These are phyloP conservation scores for Aspergillus puulaauensis DNA, from an alignment of 2,329 filamentous ascomycete genomes.

Conservation along the genomic window DNA sequence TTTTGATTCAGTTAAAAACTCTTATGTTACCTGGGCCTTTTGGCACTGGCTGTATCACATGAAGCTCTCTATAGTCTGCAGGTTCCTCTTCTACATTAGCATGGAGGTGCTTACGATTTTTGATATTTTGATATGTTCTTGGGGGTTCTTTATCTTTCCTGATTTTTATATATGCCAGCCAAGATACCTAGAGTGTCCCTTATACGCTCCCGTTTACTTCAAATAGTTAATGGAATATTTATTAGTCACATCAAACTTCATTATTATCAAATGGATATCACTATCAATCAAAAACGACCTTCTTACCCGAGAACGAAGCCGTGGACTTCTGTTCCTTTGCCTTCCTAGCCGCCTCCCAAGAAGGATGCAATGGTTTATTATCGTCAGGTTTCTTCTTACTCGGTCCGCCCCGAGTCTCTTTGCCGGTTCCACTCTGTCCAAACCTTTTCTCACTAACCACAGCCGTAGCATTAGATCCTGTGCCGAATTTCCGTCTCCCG, in stretches of 20 bases:
- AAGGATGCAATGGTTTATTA: constrained; percentile 59
- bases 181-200: constrained; percentile 1
- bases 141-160: not conserved
- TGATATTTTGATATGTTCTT: not conserved
- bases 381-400: constrained; percentile 42
- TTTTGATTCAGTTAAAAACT: constrained; percentile 23
- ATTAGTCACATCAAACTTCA: not conserved
- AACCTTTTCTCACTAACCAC: not conserved
- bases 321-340: constrained; percentile 53
- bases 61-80: no score
- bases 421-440: not conserved
- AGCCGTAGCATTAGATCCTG: constrained; percentile 6
- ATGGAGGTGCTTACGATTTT: not conserved
- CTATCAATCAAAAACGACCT: constrained; percentile 59
- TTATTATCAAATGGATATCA: constrained; percentile 4
- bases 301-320: constrained; percentile 59
- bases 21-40: not conserved
- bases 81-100: not conserved
- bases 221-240: not conserved
- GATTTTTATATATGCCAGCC: constrained; percentile 1
- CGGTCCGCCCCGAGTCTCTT: constrained; percentile 21
- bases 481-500: constrained; percentile 21
- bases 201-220: not conserved
- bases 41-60: no score
- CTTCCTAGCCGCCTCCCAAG: constrained; percentile 63